Conservation (phyloP, 2,329 filamentous ascomycete species). For the Alternaria metachromatica region DNA sequence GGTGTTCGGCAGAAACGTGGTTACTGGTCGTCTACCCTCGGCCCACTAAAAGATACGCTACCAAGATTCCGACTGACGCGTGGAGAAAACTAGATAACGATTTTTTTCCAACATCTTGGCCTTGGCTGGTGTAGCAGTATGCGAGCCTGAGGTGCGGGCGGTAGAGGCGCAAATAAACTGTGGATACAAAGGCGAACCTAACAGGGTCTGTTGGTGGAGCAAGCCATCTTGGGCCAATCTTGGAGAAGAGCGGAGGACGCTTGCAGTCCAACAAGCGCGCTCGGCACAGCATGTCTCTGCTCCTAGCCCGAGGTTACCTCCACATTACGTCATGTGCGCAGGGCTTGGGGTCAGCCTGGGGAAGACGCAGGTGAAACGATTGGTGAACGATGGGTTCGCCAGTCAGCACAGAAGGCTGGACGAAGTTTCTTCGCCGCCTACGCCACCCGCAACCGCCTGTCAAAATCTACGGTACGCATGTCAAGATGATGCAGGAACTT, state of each 20-base stretch:
- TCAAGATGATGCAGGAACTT: slow-evolving; percentile 4
- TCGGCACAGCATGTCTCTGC: slow-evolving; percentile 27
- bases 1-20: slow-evolving; percentile 22
- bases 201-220: slow-evolving; percentile 33
- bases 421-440: background rate
- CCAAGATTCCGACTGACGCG: slow-evolving; percentile 27
- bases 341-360: slow-evolving; percentile 8
- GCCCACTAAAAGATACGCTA: slow-evolving; percentile 32
- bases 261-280: slow-evolving; percentile 33
- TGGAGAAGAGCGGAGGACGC: slow-evolving; percentile 28
- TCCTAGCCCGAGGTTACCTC: slow-evolving; percentile 25
- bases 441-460: background rate
- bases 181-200: slow-evolving; percentile 34
- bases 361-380: background rate
- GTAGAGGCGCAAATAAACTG: slow-evolving; percentile 36
- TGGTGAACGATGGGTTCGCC: slow-evolving; percentile 2
- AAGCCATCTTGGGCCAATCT: slow-evolving; percentile 30
- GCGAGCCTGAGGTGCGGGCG: slow-evolving; percentile 27
- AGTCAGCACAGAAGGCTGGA: background rate
- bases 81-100: slow-evolving; percentile 39
- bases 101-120: slow-evolving; percentile 35
- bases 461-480: background rate
- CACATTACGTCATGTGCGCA: slow-evolving; percentile 28
- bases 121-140: slow-evolving; percentile 38
- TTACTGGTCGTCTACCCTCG: slow-evolving; percentile 15